Conservation (phyloP, 352 stramenopile species). For the Salisapilia sapeloensis region DNA sequence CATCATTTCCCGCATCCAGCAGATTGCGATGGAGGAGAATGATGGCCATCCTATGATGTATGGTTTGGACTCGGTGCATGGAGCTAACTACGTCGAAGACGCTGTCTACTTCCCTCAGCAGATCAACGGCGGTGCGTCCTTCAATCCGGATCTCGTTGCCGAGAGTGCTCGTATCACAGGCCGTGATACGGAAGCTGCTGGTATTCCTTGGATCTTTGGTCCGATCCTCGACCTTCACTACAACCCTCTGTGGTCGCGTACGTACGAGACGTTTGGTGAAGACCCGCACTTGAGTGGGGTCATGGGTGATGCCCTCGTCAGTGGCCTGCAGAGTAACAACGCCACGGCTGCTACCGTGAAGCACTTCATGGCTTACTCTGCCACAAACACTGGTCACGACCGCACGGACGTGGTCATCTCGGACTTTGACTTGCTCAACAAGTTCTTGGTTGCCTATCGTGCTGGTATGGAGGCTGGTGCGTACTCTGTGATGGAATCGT, state of each 20-base stretch:
- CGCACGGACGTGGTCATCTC: conserved; percentile 12
- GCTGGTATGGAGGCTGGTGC: conserved; percentile 8
- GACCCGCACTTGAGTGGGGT: conserved; percentile 34
- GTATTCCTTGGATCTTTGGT: conserved; percentile 63
- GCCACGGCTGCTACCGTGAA: conserved; percentile 34
- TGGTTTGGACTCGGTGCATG: conserved; percentile 57
- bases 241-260: conserved; percentile 35
- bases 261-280: conserved; percentile 79
- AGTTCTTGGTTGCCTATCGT: conserved; percentile 8
- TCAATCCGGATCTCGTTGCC: conserved; percentile 33
- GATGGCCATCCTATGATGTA: conserved; percentile 34
- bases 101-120: conserved; percentile 53
- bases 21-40: conserved; percentile 22
- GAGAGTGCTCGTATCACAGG: conserved; percentile 27
- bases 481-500: conserved; percentile 7
- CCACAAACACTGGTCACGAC: conserved; percentile 16
- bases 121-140: conserved; percentile 57
- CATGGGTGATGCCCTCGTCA: conserved; percentile 29
- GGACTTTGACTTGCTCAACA: conserved; percentile 10
- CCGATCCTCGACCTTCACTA: conserved; percentile 62
- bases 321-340: conserved; percentile 17
- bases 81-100: conserved; percentile 43
- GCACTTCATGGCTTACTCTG: conserved; percentile 22
- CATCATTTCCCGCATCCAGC: conserved; percentile 29
- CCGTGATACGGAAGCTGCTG: conserved; percentile 37